Percentiles rank a stretch among this genome's conserved stretches.
phyloP scores from a whole-genome alignment of 177 flowering plant species.

The Telopea speciosissima region DNA sequence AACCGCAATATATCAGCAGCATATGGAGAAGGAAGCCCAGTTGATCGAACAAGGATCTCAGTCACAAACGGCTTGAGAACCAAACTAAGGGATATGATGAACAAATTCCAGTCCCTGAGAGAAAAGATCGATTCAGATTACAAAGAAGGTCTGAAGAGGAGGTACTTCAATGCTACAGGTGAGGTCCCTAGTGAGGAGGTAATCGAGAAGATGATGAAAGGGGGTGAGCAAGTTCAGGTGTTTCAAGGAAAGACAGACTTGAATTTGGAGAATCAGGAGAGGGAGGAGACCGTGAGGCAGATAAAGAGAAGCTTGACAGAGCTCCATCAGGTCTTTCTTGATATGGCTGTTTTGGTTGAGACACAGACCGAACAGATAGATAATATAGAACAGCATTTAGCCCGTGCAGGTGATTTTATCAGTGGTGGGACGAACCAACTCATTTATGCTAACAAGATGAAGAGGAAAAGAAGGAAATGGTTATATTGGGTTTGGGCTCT shows the following conservation, averaged over 20 bases:
- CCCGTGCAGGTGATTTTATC: constrained; percentile 34
- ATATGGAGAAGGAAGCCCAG: constrained; percentile 42
- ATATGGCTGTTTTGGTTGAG: constrained; percentile 75
- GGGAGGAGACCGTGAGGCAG: constrained; percentile 52
- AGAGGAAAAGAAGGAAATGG: constrained; percentile 36
- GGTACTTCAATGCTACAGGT: constrained; percentile 45
- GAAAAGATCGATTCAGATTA: constrained; percentile 44
- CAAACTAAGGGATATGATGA: constrained; percentile 58
- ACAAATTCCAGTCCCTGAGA: constrained; percentile 44
- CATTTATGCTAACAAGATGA: constrained; percentile 52
- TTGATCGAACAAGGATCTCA: constrained; percentile 53
- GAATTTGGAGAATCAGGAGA: constrained; percentile 35
- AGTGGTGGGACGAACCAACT: constrained; percentile 62
- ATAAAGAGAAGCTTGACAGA: constrained; percentile 52
- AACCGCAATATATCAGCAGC: constrained; percentile 25
- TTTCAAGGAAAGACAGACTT: constrained; percentile 29
- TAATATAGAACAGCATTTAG: constrained; percentile 56
- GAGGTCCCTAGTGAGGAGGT: constrained; percentile 38
- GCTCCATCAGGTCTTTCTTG: constrained; percentile 67
- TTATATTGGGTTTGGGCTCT: constrained; percentile 43
- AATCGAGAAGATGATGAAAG: constrained; percentile 41
- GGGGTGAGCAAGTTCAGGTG: constrained; percentile 29
- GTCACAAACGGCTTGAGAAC: constrained; percentile 53
- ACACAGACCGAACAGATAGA: constrained; percentile 48
- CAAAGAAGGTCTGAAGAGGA: constrained; percentile 50